A percentile compares a stretch with the other conserved stretches of the same genome.
Evolutionary conservation across 106 monocot species (phyloP).

Genomic region (Dioscorea alata): DNA sequence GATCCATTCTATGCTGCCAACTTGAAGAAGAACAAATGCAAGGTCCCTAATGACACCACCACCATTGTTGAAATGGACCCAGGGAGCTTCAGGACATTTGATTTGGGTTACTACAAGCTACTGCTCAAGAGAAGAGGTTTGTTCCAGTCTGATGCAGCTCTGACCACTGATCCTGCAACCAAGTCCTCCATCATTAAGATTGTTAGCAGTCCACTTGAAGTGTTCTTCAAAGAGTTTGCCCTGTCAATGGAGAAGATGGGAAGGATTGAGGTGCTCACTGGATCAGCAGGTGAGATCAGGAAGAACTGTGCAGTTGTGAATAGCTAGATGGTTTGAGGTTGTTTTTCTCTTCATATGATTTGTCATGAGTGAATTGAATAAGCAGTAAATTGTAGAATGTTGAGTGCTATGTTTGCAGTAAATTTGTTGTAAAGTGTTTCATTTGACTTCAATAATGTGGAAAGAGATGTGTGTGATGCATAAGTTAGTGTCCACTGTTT

Average conservation of each 20-base stretch:
- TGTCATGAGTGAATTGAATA: no score
- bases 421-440: neutral
- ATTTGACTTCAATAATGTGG: neutral
- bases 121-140: constrained; percentile 64
- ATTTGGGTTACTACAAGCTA: constrained; percentile 64
- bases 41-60: constrained; percentile 28
- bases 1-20: constrained; percentile 46
- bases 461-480: neutral
- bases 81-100: constrained; percentile 77
- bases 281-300: constrained; percentile 66
- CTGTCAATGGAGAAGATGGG: constrained; percentile 81
- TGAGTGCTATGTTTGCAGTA: neutral
- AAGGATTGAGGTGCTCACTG: constrained; percentile 47
- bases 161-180: constrained; percentile 33
- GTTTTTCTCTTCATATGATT: no score
- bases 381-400: neutral
- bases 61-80: constrained; percentile 81
- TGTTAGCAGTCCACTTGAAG: constrained; percentile 24
- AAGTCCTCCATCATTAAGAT: constrained; percentile 30
- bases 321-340: constrained; percentile 6
- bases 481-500: neutral
- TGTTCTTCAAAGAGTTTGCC: constrained; percentile 58
- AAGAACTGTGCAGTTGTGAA: constrained; percentile 65
- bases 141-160: constrained; percentile 74
- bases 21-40: constrained; percentile 58